Conservation (phyloP, 352 stramenopile species). For the Phytophthora pini region DNA sequence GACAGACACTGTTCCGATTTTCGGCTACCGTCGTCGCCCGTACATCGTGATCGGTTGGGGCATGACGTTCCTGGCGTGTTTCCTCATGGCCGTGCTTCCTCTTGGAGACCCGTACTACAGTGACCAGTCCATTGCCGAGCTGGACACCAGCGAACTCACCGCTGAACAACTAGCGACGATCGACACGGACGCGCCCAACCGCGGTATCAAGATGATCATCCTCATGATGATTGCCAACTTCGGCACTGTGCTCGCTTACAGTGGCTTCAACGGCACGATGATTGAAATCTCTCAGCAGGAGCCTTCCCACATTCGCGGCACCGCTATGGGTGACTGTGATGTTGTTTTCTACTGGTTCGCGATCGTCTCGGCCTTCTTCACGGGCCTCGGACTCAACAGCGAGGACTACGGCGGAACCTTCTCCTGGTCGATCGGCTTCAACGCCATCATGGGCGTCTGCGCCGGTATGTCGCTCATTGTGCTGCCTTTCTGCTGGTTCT, state of each 20-base stretch:
- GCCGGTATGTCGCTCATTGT: conserved; percentile 45
- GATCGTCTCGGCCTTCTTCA: conserved; percentile 52
- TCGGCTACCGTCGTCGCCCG: conserved; percentile 76
- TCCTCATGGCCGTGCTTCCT: conserved; percentile 57
- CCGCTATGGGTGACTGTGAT: conserved; percentile 42
- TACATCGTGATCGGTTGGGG: conserved; percentile 83
- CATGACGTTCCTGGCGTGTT: conserved; percentile 44
- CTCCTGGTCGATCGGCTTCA: conserved; percentile 63
- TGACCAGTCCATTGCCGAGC: conserved; percentile 39
- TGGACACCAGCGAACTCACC: conserved; percentile 37
- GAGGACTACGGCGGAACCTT: conserved; percentile 62
- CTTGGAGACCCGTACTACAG: conserved; percentile 60
- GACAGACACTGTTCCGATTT: conserved; percentile 80
- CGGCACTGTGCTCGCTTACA: conserved; percentile 79
- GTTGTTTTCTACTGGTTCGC: conserved; percentile 47
- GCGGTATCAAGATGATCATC: conserved; percentile 62
- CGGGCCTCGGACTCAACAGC: conserved; percentile 56
- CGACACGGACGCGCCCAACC: conserved; percentile 49
- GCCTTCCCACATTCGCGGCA: conserved; percentile 43
- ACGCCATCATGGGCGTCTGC: conserved; percentile 55
- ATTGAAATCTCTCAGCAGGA: conserved; percentile 73
- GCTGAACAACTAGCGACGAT: conserved; percentile 43
- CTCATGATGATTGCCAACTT: conserved; percentile 79
- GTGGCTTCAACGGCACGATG: conserved; percentile 68
- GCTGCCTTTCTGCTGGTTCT: conserved; percentile 52